Conservation (phyloP, 768 basidiomycete genomes). For the Leccinum incarnatum region DNA sequence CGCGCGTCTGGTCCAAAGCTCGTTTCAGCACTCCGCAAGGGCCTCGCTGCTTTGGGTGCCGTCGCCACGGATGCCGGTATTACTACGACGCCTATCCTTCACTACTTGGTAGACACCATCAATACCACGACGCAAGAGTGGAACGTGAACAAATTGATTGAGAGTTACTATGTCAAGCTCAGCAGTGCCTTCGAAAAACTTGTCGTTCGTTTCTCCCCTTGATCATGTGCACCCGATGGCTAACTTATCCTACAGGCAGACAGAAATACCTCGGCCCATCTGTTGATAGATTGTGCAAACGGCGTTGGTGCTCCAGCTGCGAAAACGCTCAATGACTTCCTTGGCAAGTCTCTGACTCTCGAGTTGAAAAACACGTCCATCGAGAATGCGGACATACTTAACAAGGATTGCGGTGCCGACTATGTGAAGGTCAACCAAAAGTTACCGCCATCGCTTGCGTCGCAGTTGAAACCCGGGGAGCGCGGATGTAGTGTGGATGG, state of each 20-base stretch:
- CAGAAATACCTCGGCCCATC: slow-evolving; percentile 49
- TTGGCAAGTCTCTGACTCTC: slow-evolving; percentile 61
- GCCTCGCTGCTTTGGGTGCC: slow-evolving; percentile 70
- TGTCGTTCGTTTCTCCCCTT: slow-evolving; percentile 54
- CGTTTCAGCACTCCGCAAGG: slow-evolving; percentile 76
- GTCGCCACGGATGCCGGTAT: slow-evolving; percentile 75
- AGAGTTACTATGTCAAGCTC: slow-evolving; percentile 84
- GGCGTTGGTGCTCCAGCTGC: slow-evolving; percentile 87
- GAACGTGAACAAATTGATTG: slow-evolving; percentile 77
- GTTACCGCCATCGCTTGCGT: slow-evolving; percentile 72
- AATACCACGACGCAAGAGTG: slow-evolving; percentile 81
- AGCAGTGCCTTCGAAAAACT: slow-evolving; percentile 81
- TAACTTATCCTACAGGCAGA: slow-evolving; percentile 45
- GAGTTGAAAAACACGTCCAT: slow-evolving; percentile 68
- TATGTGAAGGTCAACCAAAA: slow-evolving; percentile 93
- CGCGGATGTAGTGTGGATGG: slow-evolving; percentile 94
- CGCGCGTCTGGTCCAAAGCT: slow-evolving; percentile 81
- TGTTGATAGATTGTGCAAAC: slow-evolving; percentile 97
- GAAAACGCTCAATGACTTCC: slow-evolving; percentile 52
- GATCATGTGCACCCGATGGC: neutral
- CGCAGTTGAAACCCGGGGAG: slow-evolving; percentile 63
- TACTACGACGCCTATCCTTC: slow-evolving; percentile 91
- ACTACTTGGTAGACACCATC: slow-evolving; percentile 88
- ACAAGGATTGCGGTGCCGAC: slow-evolving; percentile 90
- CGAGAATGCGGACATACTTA: slow-evolving; percentile 68